Conservation (phyloP, 176 grass and related monocot genomes). For the Oryza glumipatula region DNA sequence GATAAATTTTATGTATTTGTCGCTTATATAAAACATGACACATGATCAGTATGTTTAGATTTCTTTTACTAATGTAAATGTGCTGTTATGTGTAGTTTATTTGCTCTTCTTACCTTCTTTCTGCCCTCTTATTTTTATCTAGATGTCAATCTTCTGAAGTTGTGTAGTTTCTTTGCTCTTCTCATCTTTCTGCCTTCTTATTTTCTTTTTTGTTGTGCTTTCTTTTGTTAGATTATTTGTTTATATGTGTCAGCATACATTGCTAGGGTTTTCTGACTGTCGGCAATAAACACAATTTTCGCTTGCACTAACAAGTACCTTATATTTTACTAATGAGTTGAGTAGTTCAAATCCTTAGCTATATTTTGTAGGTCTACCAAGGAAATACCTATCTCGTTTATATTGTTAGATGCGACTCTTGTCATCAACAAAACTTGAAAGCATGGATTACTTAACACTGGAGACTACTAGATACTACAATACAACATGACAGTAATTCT, state of each 20-base stretch:
- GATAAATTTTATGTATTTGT: constrained; percentile 22
- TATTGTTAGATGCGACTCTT: constrained; percentile 14
- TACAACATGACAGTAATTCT: neutral
- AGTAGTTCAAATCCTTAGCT: constrained; percentile 10
- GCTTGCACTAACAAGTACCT: constrained; percentile 2
- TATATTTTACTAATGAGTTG: constrained; percentile 34
- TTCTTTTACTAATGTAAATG: neutral
- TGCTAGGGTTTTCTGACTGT: constrained; percentile 39
- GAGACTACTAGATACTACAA: neutral
- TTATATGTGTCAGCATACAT: neutral
- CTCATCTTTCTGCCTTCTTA: neutral
- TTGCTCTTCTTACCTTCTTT: constrained; percentile 1
- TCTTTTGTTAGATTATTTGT: neutral
- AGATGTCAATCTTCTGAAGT: neutral
- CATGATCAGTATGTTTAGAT: constrained; percentile 3
- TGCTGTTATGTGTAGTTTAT: neutral
- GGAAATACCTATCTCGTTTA: constrained; percentile 6
- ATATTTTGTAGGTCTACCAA: constrained; percentile 11
- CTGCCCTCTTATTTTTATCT: neutral
- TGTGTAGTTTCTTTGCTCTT: neutral
- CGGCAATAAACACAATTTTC: neutral
- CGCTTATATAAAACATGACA: constrained; percentile 3
- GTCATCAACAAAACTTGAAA: constrained; percentile 16
- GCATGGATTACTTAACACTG: neutral
- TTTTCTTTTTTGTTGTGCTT: neutral